A percentile compares a stretch with the other conserved stretches of the same genome.
Evolutionary conservation across 208 protist species (phyloP).

Genomic region (Trypanosoma caninum): DNA sequence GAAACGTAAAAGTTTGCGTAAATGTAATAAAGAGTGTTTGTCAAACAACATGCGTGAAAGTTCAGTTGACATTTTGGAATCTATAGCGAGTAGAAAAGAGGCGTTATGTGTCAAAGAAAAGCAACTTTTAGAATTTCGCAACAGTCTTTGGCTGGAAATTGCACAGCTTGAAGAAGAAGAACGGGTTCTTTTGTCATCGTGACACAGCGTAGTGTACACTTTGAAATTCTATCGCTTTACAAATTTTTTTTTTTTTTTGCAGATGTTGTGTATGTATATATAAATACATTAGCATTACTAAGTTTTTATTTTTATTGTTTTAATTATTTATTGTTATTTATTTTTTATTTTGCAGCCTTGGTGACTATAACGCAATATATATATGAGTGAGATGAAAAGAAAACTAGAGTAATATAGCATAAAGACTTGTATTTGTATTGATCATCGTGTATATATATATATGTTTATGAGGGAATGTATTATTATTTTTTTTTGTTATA

Average conservation of each 20-base stretch:
- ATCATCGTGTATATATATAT: too few relatives aligned
- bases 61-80: not conserved
- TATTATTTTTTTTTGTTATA: not conserved
- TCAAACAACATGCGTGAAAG: not conserved
- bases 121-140: conserved; percentile 11
- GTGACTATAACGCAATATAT: not conserved
- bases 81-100: conserved; percentile 13
- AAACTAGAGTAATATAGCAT: too few relatives aligned
- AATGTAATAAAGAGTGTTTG: not conserved
- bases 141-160: conserved; percentile 21
- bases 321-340: not conserved
- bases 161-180: conserved; percentile 20
- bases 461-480: conserved; percentile 26
- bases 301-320: not conserved
- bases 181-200: conserved; percentile 1
- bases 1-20: not conserved
- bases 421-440: too few relatives aligned
- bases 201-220: too few relatives aligned
- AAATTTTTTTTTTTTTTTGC: too few relatives aligned
- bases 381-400: too few relatives aligned
- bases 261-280: too few relatives aligned
- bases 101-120: conserved; percentile 1
- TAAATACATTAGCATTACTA: not conserved
- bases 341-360: not conserved
- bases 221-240: not conserved